Evolutionary conservation across 1,139 yeast species (phyloP).

Genomic region (Hanseniaspora uvarum): DNA sequence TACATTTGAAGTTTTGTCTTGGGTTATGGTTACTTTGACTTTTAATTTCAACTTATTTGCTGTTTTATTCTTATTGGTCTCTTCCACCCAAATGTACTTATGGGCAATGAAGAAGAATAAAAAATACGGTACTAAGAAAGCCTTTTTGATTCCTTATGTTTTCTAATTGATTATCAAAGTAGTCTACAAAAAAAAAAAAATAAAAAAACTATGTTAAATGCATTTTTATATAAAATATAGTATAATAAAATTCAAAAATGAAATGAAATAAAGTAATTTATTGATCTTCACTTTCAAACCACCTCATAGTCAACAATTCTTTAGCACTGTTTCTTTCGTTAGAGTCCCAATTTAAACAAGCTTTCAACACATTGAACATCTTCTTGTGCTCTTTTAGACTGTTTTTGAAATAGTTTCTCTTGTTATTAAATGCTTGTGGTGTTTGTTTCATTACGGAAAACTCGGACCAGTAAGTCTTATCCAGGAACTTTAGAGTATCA

Average conservation of each 20-base stretch:
- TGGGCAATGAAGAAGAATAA: constrained; percentile 58
- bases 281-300: constrained; percentile 23
- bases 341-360: constrained; percentile 31
- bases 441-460: constrained; percentile 19
- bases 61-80: constrained; percentile 56
- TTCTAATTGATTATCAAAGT: constrained; percentile 22
- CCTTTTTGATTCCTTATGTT: constrained; percentile 35
- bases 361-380: constrained; percentile 31
- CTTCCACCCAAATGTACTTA: constrained; percentile 61
- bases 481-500: constrained; percentile 29
- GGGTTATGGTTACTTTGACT: constrained; percentile 60
- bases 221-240: too few species aligned
- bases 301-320: constrained; percentile 29
- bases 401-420: constrained; percentile 29
- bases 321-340: constrained; percentile 30
- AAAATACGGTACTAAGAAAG: constrained; percentile 36
- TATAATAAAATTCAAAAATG: too few species aligned
- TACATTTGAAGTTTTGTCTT: constrained; percentile 69
- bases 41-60: constrained; percentile 67
- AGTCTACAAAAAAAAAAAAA: not conserved
- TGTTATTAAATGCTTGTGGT: constrained; percentile 21
- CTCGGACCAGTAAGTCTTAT: constrained; percentile 19
- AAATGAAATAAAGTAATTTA: not conserved
- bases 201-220: not conserved
- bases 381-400: constrained; percentile 32